Conservation (phyloP, 495 filamentous ascomycete genomes). For the Aspergillus saccharolyticus region DNA sequence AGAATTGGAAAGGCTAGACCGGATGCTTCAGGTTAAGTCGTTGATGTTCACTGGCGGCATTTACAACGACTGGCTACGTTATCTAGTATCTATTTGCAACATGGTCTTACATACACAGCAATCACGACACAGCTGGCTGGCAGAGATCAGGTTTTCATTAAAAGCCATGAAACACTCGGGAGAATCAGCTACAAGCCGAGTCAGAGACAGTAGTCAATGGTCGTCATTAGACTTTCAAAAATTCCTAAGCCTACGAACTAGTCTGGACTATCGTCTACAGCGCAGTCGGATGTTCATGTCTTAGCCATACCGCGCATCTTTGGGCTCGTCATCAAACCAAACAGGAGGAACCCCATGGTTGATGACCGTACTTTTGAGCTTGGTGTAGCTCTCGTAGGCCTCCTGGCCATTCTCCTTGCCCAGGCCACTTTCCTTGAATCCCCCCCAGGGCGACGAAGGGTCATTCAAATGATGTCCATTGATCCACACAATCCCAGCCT, state of each 20-base stretch:
- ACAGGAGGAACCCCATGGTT: conserved; percentile 48
- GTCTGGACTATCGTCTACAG: no score
- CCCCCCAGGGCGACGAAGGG: conserved; percentile 57
- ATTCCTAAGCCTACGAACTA: no score
- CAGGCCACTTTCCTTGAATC: conserved; percentile 50
- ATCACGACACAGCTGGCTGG: no score
- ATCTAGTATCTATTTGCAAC: background rate
- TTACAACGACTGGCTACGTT: background rate
- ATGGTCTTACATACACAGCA: no score
- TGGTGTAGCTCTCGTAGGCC: conserved; percentile 54
- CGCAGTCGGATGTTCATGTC: no score
- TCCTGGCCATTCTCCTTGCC: conserved; percentile 56
- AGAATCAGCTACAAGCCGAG: background rate
- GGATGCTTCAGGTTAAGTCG: background rate
- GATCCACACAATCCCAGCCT: conserved; percentile 58
- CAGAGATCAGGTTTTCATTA: no score
- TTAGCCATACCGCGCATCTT: conserved; percentile 44
- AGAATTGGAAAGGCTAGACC: background rate
- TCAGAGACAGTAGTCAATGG: no score
- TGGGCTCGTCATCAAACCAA: conserved; percentile 46
- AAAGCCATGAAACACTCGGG: no score
- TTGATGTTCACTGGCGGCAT: background rate
- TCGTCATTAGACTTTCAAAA: no score
- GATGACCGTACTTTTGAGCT: conserved; percentile 53
- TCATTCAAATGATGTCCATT: conserved; percentile 60